Evolutionary conservation across 331 rosid species (phyloP).

Genomic region (Quercus phellos): DNA sequence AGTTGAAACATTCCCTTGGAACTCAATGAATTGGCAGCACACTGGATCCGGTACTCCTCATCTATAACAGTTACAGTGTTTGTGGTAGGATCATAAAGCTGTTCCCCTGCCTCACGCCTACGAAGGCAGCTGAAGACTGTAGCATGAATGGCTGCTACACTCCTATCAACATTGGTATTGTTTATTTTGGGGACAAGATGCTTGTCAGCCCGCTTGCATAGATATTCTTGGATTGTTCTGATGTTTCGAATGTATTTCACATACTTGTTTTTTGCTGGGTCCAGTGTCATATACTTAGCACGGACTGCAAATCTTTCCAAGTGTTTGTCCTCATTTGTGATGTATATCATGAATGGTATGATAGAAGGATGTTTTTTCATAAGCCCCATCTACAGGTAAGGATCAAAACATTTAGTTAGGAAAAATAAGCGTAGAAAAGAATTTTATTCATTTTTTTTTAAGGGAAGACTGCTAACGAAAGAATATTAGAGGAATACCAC

Average conservation of each 20-base stretch:
- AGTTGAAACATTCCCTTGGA: conserved; percentile 96
- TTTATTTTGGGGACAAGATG: conserved; percentile 97
- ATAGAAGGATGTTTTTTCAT: conserved; percentile 98
- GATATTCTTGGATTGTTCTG: conserved; percentile 94
- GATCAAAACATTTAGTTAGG: neutral
- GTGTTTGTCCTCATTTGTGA: conserved; percentile 92
- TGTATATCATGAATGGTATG: conserved; percentile 92
- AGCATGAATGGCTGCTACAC: conserved; percentile 98
- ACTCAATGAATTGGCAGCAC: conserved; percentile 81
- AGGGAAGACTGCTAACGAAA: neutral
- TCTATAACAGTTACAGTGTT: conserved; percentile 75
- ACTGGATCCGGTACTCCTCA: conserved; percentile 92
- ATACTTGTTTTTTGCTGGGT: conserved; percentile 92
- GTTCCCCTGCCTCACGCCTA: conserved; percentile 83
- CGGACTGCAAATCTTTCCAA: conserved; percentile 98
- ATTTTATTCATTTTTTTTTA: neutral
- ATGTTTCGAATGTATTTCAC: conserved; percentile 95
- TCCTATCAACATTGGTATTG: conserved; percentile 97
- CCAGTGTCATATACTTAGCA: conserved; percentile 97
- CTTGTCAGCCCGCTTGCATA: conserved; percentile 94
- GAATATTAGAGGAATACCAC: conserved; percentile 43
- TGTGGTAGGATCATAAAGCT: conserved; percentile 64
- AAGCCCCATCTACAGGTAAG: conserved; percentile 82
- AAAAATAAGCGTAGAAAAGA: neutral
- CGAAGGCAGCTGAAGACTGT: conserved; percentile 96